Percentiles rank a stretch among this genome's conserved stretches.
Evolutionary conservation across 257 asterid genomes (phyloP).

Genomic region (Solanum tacnaense): DNA sequence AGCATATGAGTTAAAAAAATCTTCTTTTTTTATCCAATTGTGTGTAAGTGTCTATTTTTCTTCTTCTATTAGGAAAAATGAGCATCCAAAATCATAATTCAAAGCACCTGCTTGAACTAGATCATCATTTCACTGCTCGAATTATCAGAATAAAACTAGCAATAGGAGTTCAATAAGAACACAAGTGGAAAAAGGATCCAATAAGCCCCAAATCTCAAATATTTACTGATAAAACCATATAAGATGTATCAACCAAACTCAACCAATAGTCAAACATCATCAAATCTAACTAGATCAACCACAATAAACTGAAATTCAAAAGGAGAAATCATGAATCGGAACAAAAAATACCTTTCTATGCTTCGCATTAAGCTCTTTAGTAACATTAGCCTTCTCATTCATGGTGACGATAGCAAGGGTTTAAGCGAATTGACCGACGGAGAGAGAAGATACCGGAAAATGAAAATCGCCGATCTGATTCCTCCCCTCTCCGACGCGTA

Average conservation of each 20-base stretch:
- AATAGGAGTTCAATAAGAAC: background rate
- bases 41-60: background rate
- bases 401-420: conserved; percentile 23
- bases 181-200: background rate
- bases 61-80: background rate
- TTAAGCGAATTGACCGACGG: background rate
- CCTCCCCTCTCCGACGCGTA: conserved; percentile 6
- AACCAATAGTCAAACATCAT: background rate
- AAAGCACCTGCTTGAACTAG: background rate
- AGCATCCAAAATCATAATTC: background rate
- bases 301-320: background rate
- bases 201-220: background rate
- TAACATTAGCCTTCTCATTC: conserved; percentile 91
- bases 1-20: background rate
- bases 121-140: background rate
- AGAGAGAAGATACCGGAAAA: conserved; percentile 6
- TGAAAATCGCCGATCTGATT: conserved; percentile 14
- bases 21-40: background rate
- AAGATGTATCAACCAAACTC: background rate
- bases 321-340: background rate
- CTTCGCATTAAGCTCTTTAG: conserved; percentile 93
- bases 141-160: background rate
- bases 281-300: conserved; percentile 5
- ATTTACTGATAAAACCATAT: background rate
- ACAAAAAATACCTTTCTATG: conserved; percentile 66